Evolutionary conservation across 257 asterid species (phyloP).

Genomic region (Forsythia viridissima): DNA sequence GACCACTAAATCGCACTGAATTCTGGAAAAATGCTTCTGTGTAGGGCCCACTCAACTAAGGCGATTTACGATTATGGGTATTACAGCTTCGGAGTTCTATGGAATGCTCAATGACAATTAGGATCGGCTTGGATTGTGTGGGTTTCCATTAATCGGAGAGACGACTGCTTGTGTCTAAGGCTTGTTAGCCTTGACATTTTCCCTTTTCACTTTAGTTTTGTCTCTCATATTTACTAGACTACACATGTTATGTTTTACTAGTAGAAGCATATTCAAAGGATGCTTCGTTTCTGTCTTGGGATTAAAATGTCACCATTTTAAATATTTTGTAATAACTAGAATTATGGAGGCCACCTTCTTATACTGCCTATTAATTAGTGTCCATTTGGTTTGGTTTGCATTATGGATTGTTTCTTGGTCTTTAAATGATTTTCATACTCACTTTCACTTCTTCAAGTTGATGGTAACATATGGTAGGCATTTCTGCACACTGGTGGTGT

Average conservation of each 20-base stretch:
- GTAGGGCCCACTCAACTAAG: conserved; percentile 47
- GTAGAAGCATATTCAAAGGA: not conserved
- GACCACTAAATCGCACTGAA: conserved; percentile 41
- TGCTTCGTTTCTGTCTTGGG: not conserved
- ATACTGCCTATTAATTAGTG: not conserved
- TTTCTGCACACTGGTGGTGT: not conserved
- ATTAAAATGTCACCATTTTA: not conserved
- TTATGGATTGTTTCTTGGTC: not conserved
- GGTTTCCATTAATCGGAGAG: not conserved
- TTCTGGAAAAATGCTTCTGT: conserved; percentile 47
- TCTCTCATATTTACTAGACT: not conserved
- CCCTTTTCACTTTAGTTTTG: not conserved
- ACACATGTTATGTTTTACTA: not conserved
- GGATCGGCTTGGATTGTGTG: conserved; percentile 3
- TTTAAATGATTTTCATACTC: not conserved
- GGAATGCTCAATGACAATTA: not conserved
- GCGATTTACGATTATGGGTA: conserved; percentile 2
- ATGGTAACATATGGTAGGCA: not conserved
- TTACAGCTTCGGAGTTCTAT: conserved; percentile 19
- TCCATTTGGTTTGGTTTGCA: not conserved
- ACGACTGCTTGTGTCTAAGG: not conserved
- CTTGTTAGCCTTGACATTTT: not conserved
- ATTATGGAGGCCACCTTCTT: not conserved
- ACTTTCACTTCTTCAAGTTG: not conserved
- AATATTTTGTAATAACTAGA: not conserved